These are phyloP conservation scores for Collybia sordida DNA, from an alignment of 768 basidiomycete species.

Conservation along the genomic window DNA sequence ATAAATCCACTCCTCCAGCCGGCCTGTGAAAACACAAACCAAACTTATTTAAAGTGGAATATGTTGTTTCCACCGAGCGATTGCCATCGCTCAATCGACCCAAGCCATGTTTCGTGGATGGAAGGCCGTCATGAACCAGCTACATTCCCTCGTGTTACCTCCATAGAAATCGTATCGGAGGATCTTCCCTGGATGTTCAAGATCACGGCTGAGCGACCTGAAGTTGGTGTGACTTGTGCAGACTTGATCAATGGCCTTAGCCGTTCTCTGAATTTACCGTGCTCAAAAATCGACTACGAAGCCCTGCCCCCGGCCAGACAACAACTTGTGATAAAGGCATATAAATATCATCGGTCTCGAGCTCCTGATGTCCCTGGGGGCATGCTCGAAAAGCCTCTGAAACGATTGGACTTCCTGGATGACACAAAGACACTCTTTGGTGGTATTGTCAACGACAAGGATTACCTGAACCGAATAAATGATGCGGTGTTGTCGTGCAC, in stretches of 20 bases:
- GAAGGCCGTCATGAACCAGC: slow-evolving; percentile 64
- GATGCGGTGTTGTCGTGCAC: slow-evolving; percentile 55
- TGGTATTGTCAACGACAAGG: slow-evolving; percentile 52
- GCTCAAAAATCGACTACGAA: slow-evolving; percentile 54
- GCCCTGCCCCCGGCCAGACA: slow-evolving; percentile 31
- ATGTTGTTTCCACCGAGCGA: slow-evolving; percentile 66
- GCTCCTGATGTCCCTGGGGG: slow-evolving; percentile 69
- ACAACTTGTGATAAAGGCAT: slow-evolving; percentile 47
- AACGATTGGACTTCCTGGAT: slow-evolving; percentile 67
- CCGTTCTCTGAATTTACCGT: slow-evolving; percentile 46
- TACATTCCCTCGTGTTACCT: slow-evolving; percentile 57
- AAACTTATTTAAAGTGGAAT: slow-evolving; percentile 67
- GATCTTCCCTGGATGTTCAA: slow-evolving; percentile 57
- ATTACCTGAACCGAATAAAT: slow-evolving; percentile 40
- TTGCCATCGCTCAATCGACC: slow-evolving; percentile 62
- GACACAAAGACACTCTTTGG: slow-evolving; percentile 60
- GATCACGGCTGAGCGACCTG: slow-evolving; percentile 39
- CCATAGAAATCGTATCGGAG: slow-evolving; percentile 56
- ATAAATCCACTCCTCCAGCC: slow-evolving; percentile 67
- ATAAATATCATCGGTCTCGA: slow-evolving; percentile 66
- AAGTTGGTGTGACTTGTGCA: slow-evolving; percentile 64
- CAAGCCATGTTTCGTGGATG: slow-evolving; percentile 61
- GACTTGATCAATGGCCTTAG: slow-evolving; percentile 61
- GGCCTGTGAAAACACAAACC: slow-evolving; percentile 35
- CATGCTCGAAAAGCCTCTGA: slow-evolving; percentile 57